Base-by-base conservation (phyloP, 78 protist species). In the Chrysochromulina tobinii region DNA sequence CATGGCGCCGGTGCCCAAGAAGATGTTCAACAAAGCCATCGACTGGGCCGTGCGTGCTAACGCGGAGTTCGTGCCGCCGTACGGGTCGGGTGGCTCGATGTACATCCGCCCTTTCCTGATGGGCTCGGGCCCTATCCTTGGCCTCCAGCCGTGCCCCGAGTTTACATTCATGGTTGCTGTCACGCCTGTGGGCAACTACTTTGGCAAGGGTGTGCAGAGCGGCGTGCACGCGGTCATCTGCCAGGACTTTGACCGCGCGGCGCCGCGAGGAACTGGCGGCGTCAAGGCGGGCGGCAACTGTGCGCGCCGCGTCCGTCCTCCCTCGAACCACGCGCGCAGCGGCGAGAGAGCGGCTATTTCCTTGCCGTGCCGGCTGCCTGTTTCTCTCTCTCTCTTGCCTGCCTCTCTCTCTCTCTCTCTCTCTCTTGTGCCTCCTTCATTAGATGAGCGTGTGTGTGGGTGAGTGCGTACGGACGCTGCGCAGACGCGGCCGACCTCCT, bases 101-200 rank as follows among this genome's bases (percentile, higher is more conserved):
- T 89, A 89, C 86, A 54, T 89, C 5, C 83, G 91, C 54, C 91
- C 91, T 11, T 15, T 89, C 61, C 69, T 89, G 48, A 69, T 89
- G 55, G 91, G 91, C 68, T 57, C 38, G 50, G 91, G 91, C 67
- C 61, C 50, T n/a, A 77, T 69, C 72, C 86, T 89, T 27, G 91
- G 91, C n/a, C 59, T 89, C 7, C 61, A 54, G 8, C 51, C 91
- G 17, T 83, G 85, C 8, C 91, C 91, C 18, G 48, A 67, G 50
- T 89, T 51, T 66, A 0, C 61, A 1, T 69, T 89, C 55, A 6
- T 5, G 38, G 50, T 89, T 25, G 51, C 25, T 17, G 85, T 67
- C 88, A 12, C 20, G 58, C 91, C 91, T 3, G 91, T 89, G n/a
- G n/a, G 81, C 55, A n/a, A 61, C 25, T 89, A 89, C 75, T 89